These are phyloP conservation scores for Polyplosphaeria fusca DNA, from an alignment of 495 filamentous ascomycete genomes.

Conservation along the genomic window DNA sequence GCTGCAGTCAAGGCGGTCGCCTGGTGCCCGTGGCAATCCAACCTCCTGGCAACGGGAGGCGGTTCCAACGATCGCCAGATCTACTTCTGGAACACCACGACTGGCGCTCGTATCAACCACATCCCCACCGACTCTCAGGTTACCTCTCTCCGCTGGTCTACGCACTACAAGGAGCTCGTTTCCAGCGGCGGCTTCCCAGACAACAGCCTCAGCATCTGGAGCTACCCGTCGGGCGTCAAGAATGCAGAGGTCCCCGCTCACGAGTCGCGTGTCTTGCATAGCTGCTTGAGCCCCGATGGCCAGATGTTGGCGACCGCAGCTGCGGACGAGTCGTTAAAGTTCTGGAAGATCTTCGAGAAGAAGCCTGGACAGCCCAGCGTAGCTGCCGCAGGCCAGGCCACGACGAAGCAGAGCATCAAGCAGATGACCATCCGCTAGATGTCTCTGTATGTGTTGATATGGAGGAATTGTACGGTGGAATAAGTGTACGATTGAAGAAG, in stretches of 20 bases:
- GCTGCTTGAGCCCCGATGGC: constrained; percentile 89
- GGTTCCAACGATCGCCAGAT: constrained; percentile 96
- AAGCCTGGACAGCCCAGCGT: constrained; percentile 68
- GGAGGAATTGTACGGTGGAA: no score
- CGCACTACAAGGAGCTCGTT: constrained; percentile 95
- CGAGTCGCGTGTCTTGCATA: constrained; percentile 93
- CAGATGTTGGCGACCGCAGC: constrained; percentile 95
- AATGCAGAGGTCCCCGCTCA: constrained; percentile 99
- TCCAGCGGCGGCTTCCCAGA: constrained; percentile 97
- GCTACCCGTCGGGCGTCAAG: constrained; percentile 91
- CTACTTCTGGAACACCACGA: constrained; percentile 99
- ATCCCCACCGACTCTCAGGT: constrained; percentile 98
- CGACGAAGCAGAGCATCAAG: constrained; percentile 74
- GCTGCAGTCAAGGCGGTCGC: constrained; percentile 96
- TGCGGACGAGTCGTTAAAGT: constrained; percentile 95
- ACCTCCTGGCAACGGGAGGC: constrained; percentile 92
- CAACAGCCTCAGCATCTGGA: constrained; percentile 98
- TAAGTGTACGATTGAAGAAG: no score
- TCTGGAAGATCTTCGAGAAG: constrained; percentile 99
- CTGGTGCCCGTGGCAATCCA: constrained; percentile 99
- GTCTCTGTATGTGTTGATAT: background rate
- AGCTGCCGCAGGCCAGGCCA: constrained; percentile 55
- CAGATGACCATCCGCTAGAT: constrained; percentile 96
- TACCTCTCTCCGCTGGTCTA: constrained; percentile 91
- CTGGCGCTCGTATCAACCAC: constrained; percentile 94